Conservation (phyloP, 345 rosid genomes). For the Toxicodendron radicans region DNA sequence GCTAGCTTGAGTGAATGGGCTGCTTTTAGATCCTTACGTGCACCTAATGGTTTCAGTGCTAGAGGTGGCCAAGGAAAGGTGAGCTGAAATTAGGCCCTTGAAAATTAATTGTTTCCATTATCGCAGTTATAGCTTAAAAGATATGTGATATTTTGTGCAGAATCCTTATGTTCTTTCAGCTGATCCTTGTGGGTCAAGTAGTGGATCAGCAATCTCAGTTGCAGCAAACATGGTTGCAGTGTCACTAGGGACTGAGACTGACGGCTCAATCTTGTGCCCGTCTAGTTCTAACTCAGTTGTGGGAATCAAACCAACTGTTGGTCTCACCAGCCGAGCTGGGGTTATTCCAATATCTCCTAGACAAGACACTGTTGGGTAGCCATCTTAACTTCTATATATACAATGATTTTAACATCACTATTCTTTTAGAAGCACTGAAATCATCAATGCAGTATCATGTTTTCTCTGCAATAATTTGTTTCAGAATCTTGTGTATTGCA, state of each 20-base stretch:
- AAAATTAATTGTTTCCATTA: background rate
- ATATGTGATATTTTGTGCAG: conserved; percentile 9
- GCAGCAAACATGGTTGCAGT: conserved; percentile 69
- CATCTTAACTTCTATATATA: background rate
- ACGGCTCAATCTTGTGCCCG: conserved; percentile 70
- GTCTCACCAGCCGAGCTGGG: conserved; percentile 73
- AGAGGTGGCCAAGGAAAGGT: conserved; percentile 60
- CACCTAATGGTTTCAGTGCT: conserved; percentile 47
- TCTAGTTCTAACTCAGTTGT: conserved; percentile 56
- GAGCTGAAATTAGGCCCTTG: background rate
- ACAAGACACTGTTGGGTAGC: conserved; percentile 65
- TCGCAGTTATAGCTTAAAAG: no score
- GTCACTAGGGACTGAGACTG: conserved; percentile 70
- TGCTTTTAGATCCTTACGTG: conserved; percentile 17
- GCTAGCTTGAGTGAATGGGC: conserved; percentile 67
- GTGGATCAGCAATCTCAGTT: conserved; percentile 73
- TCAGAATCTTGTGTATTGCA: background rate
- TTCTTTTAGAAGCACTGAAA: background rate
- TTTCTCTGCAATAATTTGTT: background rate
- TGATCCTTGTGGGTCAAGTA: conserved; percentile 67
- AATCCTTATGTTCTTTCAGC: conserved; percentile 36
- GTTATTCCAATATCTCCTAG: conserved; percentile 59
- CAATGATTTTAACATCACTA: background rate
- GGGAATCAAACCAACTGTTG: conserved; percentile 73
- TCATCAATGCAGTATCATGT: no score